Conservation (phyloP, 2,329 filamentous ascomycete species). For the Akanthomyces lecanii region DNA sequence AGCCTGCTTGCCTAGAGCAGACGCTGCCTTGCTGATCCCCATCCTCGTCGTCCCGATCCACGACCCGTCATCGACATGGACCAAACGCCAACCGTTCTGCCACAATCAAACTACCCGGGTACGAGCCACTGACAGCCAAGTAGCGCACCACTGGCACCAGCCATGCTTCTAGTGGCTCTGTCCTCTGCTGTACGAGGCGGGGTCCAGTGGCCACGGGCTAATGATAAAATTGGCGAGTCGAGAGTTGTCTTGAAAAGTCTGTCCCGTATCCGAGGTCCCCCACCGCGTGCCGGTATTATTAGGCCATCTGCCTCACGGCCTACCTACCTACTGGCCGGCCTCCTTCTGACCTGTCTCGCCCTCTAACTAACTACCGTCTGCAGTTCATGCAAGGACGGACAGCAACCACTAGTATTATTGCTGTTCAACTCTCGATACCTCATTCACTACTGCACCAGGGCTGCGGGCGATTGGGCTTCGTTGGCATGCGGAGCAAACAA, state of each 20-base stretch:
- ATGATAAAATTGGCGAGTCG: not conserved
- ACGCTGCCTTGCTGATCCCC: not conserved
- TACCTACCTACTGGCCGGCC: not conserved
- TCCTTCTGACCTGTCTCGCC: not conserved
- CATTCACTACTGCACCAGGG: too few relatives aligned
- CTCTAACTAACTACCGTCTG: not conserved
- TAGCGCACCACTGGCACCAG: not conserved
- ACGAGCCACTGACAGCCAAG: too few relatives aligned
- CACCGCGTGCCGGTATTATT: not conserved
- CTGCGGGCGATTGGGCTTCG: not conserved
- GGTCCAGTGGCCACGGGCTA: not conserved
- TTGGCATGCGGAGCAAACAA: not conserved
- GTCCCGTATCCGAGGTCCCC: conserved; percentile 13
- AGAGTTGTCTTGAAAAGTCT: conserved; percentile 1
- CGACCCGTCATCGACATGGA: conserved; percentile 1
- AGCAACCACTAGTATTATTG: not conserved
- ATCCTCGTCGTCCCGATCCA: not conserved
- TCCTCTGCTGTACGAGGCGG: conserved; percentile 1
- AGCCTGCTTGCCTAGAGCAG: too few relatives aligned
- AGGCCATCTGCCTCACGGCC: not conserved
- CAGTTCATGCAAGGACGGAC: not conserved
- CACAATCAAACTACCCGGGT: not conserved
- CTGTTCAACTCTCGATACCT: too few relatives aligned
- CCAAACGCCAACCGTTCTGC: not conserved
- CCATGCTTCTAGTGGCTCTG: not conserved